Percentiles rank a stretch among this genome's conserved stretches.
Evolutionary conservation across 345 rosid genomes (phyloP).

Genomic region (Eutrema japonicum): DNA sequence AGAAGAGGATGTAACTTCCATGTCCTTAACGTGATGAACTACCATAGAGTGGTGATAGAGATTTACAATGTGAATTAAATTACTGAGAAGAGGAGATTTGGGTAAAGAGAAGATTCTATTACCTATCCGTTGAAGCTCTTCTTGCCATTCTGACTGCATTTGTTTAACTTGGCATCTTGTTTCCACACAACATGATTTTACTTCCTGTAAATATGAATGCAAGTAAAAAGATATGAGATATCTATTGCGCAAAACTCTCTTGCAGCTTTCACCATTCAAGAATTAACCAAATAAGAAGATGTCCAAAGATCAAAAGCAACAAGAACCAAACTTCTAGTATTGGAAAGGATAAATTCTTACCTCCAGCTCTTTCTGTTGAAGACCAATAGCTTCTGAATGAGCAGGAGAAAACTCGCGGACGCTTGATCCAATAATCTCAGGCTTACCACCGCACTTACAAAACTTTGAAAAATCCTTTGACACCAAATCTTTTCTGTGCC

Average conservation of each 20-base stretch:
- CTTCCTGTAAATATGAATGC: conserved; percentile 52
- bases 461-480: conserved; percentile 76
- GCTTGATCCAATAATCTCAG: conserved; percentile 42
- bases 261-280: conserved; percentile 3
- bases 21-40: conserved; percentile 70
- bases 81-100: background rate
- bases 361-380: conserved; percentile 72
- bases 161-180: conserved; percentile 62
- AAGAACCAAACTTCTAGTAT: too few species aligned
- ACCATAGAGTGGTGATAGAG: conserved; percentile 23
- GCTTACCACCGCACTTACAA: conserved; percentile 77
- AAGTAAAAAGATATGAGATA: background rate
- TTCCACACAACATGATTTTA: conserved; percentile 54
- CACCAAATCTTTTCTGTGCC: conserved; percentile 58
- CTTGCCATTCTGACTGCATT: conserved; percentile 69
- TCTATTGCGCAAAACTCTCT: background rate
- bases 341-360: conserved; percentile 40
- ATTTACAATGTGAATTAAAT: conserved; percentile 1
- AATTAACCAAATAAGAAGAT: conserved; percentile 2
- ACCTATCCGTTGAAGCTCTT: conserved; percentile 70
- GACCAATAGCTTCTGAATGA: conserved; percentile 50
- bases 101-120: conserved; percentile 20
- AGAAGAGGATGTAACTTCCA: conserved; percentile 78
- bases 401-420: conserved; percentile 39
- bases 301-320: background rate